Conservation (phyloP, 768 basidiomycete genomes). For the Boletus pseudo-olivaceus region DNA sequence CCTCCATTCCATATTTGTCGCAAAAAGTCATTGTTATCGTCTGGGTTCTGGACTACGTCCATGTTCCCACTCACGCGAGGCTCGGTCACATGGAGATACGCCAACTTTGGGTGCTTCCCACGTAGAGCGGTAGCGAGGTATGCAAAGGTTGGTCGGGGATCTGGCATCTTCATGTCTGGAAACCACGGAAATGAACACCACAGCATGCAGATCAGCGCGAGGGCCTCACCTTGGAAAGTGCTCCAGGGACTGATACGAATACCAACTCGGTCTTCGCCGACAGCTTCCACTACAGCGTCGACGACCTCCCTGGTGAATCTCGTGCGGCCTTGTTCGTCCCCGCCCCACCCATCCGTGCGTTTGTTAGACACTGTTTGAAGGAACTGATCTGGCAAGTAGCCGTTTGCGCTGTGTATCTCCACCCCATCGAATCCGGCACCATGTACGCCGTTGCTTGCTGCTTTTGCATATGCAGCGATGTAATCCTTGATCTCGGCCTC, state of each 20-base stretch:
- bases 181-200: background rate
- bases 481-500: conserved; percentile 33
- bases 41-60: background rate
- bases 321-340: conserved; percentile 56
- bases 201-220: background rate
- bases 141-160: conserved; percentile 53
- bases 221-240: conserved; percentile 33
- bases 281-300: conserved; percentile 44
- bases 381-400: conserved; percentile 60
- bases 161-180: conserved; percentile 48
- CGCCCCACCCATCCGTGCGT: conserved; percentile 66
- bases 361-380: conserved; percentile 53
- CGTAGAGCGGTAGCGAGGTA: conserved; percentile 44
- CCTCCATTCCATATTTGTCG: conserved; percentile 40
- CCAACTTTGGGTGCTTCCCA: conserved; percentile 32
- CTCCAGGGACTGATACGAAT: conserved; percentile 61
- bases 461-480: conserved; percentile 27
- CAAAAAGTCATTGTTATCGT: conserved; percentile 42
- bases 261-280: conserved; percentile 53
- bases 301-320: conserved; percentile 56
- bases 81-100: conserved; percentile 53
- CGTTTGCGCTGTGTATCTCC: conserved; percentile 42
- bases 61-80: conserved; percentile 25
- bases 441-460: conserved; percentile 34
- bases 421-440: conserved; percentile 46